These are phyloP conservation scores for Rhododendron mucronatum DNA, from an alignment of 148 eudicot genomes.

Conservation along the genomic window DNA sequence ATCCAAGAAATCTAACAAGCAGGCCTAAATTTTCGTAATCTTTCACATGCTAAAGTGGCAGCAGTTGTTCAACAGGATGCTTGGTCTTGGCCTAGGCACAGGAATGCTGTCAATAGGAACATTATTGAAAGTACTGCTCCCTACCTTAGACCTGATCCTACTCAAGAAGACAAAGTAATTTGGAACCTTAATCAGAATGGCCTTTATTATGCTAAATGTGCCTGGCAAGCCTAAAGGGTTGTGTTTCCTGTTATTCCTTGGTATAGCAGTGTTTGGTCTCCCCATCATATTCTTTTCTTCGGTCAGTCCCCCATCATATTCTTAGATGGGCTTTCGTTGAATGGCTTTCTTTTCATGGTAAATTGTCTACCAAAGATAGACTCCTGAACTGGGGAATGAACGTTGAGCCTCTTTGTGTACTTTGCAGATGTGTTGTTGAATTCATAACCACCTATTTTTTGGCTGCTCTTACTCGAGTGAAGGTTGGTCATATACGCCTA, in stretches of 20 bases:
- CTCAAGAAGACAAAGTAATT: neutral
- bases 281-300: neutral
- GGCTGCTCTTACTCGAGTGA: neutral
- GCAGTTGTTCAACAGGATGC: neutral
- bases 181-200: neutral
- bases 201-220: neutral
- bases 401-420: neutral
- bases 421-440: neutral
- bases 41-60: neutral
- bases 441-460: neutral
- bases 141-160: neutral
- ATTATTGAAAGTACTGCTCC: neutral
- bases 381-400: neutral
- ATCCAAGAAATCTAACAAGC: neutral
- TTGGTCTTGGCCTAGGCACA: neutral
- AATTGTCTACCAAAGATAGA: too few species aligned
- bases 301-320: neutral
- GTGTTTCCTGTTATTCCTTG: neutral
- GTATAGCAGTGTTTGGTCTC: neutral
- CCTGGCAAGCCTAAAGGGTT: neutral
- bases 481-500: neutral
- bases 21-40: neutral
- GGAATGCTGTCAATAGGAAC: neutral
- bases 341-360: too few species aligned
- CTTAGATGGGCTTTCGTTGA: neutral